Evolutionary conservation across 345 rosid genomes (phyloP).

Genomic region (Durio zibethinus): DNA sequence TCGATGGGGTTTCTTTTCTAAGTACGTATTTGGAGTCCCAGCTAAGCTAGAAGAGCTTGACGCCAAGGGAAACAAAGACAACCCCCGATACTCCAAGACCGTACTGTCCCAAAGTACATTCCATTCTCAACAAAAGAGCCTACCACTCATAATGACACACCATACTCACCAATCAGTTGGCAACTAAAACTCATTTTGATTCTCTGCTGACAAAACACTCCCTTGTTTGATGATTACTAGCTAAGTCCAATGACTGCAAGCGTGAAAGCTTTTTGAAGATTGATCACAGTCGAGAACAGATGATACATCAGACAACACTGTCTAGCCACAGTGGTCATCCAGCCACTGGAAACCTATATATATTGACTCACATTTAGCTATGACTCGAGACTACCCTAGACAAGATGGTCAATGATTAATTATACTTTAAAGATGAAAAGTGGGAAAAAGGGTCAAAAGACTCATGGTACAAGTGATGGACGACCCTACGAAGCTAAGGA

Average conservation of each 20-base stretch:
- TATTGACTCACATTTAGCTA: neutral
- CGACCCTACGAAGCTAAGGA: neutral
- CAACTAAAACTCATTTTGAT: neutral
- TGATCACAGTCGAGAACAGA: neutral
- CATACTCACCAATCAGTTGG: neutral
- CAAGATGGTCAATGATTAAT: neutral
- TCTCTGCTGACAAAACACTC: neutral
- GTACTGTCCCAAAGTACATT: neutral
- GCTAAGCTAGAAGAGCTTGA: neutral
- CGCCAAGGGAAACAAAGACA: slow-evolving; percentile 5
- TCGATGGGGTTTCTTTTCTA: neutral
- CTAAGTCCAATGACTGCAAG: neutral
- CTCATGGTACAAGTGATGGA: neutral
- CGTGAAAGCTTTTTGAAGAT: neutral
- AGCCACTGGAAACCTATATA: neutral
- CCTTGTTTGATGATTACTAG: neutral
- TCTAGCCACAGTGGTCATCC: neutral
- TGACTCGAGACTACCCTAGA: neutral
- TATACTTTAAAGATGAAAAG: neutral
- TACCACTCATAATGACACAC: neutral
- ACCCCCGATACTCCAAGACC: neutral
- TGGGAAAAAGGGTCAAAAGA: neutral
- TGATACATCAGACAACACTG: neutral
- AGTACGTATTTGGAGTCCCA: neutral
- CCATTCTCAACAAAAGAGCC: neutral